Evolutionary conservation across 2,329 filamentous ascomycete species (phyloP).

Genomic region (Fusarium denticulatum): DNA sequence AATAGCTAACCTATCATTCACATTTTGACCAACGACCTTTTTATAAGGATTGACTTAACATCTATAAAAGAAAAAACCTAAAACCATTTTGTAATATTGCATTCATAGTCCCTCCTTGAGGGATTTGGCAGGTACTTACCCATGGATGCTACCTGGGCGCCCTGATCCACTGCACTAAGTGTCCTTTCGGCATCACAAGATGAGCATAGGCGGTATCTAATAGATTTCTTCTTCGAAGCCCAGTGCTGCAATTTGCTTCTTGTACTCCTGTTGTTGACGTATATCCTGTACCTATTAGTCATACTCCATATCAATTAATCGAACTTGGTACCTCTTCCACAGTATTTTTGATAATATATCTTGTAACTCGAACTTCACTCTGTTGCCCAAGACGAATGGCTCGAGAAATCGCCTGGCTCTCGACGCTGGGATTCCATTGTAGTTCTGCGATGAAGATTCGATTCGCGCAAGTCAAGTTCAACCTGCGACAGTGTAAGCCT

Average conservation of each 20-base stretch:
- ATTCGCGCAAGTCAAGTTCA: conserved; percentile 60
- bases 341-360: conserved; percentile 55
- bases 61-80: not conserved
- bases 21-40: too few relatives aligned
- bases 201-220: accelerated
- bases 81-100: not conserved
- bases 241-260: conserved; percentile 9
- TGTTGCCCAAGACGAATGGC: conserved; percentile 59
- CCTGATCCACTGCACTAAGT: too few relatives aligned
- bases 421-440: conserved; percentile 65
- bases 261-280: conserved; percentile 7
- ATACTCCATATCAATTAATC: accelerated
- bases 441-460: conserved; percentile 62
- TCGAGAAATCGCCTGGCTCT: conserved; percentile 62
- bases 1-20: too few relatives aligned
- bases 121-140: too few relatives aligned
- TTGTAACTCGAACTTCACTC: conserved; percentile 53
- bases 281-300: accelerated
- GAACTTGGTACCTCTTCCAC: conserved; percentile 53
- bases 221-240: not conserved
- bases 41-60: too few relatives aligned
- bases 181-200: too few relatives aligned
- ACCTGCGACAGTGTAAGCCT: too few relatives aligned
- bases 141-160: too few relatives aligned
- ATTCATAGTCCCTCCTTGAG: accelerated